Evolutionary conservation across 2,329 filamentous ascomycete genomes (phyloP), one percentile per base, ranked within the genome.

Genomic region (Raffaelea albimanens): DNA sequence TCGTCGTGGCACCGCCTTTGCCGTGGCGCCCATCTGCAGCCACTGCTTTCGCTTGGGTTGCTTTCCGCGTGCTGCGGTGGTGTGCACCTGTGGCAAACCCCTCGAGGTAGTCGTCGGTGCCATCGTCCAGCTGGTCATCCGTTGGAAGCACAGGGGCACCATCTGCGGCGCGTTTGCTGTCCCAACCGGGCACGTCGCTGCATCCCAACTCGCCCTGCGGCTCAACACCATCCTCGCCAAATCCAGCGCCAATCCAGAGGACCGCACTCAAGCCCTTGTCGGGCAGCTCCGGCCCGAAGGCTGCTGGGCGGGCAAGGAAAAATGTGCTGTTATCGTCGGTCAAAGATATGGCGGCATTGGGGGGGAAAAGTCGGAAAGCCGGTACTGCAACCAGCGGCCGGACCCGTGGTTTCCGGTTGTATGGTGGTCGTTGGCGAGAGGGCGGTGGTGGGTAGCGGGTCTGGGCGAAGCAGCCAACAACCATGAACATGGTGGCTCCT

Each of bases 241-340:
- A 96, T 20, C 89, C 89, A 59, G 83, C 91, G 4, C 91, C 91
- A 48, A 95, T 85, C 91, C 91, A 97, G 45, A 98, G 70, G 61
- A 90, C 85, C 16, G 89, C 90, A 59, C 87, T 95, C 53, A 97
- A 67, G 22, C 93, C 91, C 49, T 77, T 80, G 13, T 72, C 64
- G 1, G 86, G 86, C 36, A 98, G 69, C 36, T 78, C 69, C 4
- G 93, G 88, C 1, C 93, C 93, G 67, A 97, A 98, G 36, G 88
- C 90, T 46, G 93, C 93, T 50, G 93, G 93, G 43, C 93, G 78
- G 40, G 93, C 90, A 47, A 95, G 75, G 68, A 98, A 98, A 57
- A 94, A 95, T 13, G 93, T 98, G 56, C 88, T 95, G 66, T 98
- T 98, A 67, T 98, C 93, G 65, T 97, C 89, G 59, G 90, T 95